Evolutionary conservation across 176 grass and related monocot genomes (phyloP).

Genomic region (Musa beccarii): DNA sequence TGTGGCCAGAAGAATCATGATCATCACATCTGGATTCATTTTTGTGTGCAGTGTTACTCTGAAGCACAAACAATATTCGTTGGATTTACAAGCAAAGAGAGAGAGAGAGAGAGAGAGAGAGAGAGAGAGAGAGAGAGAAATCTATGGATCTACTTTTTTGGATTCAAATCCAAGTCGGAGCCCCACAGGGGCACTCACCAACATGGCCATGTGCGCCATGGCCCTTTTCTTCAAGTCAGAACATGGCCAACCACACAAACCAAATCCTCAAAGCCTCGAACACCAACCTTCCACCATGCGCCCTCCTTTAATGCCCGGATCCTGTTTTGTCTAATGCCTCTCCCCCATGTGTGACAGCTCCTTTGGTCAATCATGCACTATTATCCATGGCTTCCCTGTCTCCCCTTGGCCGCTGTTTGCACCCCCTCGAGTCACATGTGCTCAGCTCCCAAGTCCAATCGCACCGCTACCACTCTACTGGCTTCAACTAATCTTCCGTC

Average conservation of each 20-base stretch:
- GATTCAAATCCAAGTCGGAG: background rate
- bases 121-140: too few relatives aligned
- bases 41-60: too few relatives aligned
- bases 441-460: background rate
- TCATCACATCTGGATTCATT: too few relatives aligned
- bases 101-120: too few relatives aligned
- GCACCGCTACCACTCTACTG: too few relatives aligned
- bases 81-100: too few relatives aligned
- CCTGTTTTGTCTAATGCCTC: background rate
- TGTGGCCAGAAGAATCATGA: too few relatives aligned
- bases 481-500: background rate
- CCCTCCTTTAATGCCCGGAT: too few relatives aligned
- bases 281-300: too few relatives aligned
- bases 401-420: background rate
- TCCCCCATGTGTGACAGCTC: background rate
- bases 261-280: background rate
- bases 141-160: background rate
- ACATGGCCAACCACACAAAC: constrained; percentile 7
- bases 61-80: too few relatives aligned
- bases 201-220: background rate
- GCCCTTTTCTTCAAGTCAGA: background rate
- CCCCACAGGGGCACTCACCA: background rate
- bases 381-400: background rate
- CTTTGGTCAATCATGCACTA: background rate
- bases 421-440: background rate